Evolutionary conservation across 768 basidiomycete genomes (phyloP).

Genomic region (Macrolepiota fuliginosa): DNA sequence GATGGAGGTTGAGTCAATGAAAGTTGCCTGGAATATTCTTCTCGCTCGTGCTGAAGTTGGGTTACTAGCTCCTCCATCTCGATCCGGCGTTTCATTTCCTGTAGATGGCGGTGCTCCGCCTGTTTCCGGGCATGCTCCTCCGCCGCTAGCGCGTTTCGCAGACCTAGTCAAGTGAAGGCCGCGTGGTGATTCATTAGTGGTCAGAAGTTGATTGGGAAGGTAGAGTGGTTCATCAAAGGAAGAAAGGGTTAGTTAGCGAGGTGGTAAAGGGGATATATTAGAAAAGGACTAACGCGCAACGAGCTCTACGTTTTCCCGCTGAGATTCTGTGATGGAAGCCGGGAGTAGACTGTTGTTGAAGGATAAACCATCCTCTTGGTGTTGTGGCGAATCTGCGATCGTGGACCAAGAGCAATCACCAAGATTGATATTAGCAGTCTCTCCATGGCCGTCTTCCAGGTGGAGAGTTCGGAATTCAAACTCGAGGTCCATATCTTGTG

Average conservation of each 20-base stretch:
- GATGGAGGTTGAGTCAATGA: not conserved
- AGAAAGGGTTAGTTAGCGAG: not conserved
- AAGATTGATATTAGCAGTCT: not conserved
- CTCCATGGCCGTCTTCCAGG: not conserved
- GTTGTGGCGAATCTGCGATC: not conserved
- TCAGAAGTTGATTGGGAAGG: not conserved
- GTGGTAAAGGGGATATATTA: not conserved
- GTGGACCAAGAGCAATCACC: not conserved
- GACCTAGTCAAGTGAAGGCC: not conserved
- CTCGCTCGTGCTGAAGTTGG: constrained; percentile 11
- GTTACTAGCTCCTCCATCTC: constrained; percentile 11
- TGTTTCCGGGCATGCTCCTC: constrained; percentile 5
- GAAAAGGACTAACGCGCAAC: constrained; percentile 4
- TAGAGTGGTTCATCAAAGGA: not conserved
- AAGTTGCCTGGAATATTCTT: not conserved
- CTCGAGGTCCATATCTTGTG: constrained; percentile 3
- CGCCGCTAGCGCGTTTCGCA: constrained; percentile 7
- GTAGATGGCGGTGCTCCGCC: constrained; percentile 6
- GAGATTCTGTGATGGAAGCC: not conserved
- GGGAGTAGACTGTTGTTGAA: not conserved
- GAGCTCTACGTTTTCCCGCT: not conserved
- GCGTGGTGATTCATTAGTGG: not conserved
- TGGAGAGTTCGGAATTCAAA: constrained; percentile 8
- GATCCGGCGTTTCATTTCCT: constrained; percentile 9
- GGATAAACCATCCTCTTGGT: not conserved